Evolutionary conservation across 345 rosid species (phyloP).

Genomic region (Melastoma malabathricum): DNA sequence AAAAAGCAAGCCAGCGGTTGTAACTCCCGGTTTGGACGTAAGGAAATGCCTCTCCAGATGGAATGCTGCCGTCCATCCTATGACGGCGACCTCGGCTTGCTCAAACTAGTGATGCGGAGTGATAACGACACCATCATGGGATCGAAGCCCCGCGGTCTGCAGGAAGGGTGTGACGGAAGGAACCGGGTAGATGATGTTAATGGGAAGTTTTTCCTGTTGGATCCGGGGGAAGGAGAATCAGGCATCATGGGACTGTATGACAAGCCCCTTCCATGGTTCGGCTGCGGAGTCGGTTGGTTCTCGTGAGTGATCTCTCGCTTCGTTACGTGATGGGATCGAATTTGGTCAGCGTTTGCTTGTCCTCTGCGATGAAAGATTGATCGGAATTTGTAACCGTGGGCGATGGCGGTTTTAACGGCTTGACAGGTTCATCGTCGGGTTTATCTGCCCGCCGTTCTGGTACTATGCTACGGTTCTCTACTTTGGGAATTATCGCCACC

Average conservation of each 20-base stretch:
- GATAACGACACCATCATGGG: no score
- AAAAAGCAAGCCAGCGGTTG: no score
- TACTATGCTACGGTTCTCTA: conserved; percentile 16
- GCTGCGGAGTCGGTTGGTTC: conserved; percentile 23
- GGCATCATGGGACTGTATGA: not conserved
- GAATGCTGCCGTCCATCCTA: no score
- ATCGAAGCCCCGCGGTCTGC: no score
- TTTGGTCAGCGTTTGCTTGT: no score
- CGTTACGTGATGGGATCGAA: not conserved
- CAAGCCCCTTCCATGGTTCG: conserved; percentile 17
- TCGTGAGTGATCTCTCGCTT: conserved; percentile 8
- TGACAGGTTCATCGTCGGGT: conserved; percentile 16
- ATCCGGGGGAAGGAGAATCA: not conserved
- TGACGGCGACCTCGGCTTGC: not conserved
- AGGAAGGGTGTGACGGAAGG: not conserved
- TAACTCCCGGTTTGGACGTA: no score
- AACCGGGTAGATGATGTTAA: not conserved
- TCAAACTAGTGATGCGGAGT: conserved; percentile 5
- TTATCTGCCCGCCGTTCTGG: conserved; percentile 17
- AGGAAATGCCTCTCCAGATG: no score
- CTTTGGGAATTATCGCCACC: conserved; percentile 6
- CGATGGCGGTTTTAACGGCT: not conserved
- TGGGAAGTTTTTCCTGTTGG: conserved; percentile 9
- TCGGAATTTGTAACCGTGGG: not conserved
- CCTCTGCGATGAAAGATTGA: not conserved